These are phyloP conservation scores for Mortierella polycephala DNA, from an alignment of 371 early-diverging fungal species.

Conservation along the genomic window DNA sequence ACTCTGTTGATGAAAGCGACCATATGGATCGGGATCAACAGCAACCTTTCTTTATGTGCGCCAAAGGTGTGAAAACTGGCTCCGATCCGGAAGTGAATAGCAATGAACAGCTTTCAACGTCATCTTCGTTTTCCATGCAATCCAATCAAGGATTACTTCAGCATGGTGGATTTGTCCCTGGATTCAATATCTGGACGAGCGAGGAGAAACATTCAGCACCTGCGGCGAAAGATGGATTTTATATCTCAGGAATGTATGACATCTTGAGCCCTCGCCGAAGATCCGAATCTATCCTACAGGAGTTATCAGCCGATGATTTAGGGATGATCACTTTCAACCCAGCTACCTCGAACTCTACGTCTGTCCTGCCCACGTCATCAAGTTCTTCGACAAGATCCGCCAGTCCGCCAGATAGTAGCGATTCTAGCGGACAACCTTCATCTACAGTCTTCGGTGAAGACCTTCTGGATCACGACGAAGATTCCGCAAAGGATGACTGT, in stretches of 20 bases:
- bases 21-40: not conserved
- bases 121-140: no score
- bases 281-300: conserved; percentile 32
- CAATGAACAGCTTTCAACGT: no score
- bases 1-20: no score
- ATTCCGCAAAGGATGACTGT: no score
- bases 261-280: conserved; percentile 20
- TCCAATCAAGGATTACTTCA: not conserved
- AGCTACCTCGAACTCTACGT: not conserved
- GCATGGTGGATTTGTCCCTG: conserved; percentile 27
- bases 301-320: not conserved
- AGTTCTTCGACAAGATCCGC: not conserved
- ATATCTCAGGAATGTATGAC: not conserved
- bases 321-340: not conserved
- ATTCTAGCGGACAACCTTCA: not conserved
- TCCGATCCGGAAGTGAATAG: no score
- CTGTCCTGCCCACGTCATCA: not conserved
- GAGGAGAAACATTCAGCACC: not conserved
- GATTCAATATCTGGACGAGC: conserved; percentile 27
- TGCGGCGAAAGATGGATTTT: not conserved
- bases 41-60: not conserved
- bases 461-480: not conserved
- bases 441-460: not conserved
- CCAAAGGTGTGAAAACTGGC: no score
- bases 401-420: not conserved